These are phyloP conservation scores for Skeletonema potamos DNA, from an alignment of 108 stramenopile genomes.

Conservation along the genomic window DNA sequence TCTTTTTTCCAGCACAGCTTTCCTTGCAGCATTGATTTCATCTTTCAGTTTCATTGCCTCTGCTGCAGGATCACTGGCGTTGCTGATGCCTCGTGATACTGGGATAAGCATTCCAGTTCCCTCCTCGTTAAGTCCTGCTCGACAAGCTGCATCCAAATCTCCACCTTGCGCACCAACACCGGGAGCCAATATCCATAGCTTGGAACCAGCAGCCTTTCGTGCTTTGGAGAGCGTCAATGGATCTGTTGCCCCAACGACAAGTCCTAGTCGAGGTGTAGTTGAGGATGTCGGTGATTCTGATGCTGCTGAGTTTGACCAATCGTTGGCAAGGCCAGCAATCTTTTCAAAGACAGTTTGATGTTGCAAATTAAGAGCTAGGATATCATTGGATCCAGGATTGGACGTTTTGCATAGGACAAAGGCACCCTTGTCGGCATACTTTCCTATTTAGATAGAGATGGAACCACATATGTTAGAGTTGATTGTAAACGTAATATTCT, in stretches of 20 bases:
- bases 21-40: slow-evolving; percentile 58
- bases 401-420: slow-evolving; percentile 99
- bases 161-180: slow-evolving; percentile 99
- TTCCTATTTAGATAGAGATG: slow-evolving; percentile 30
- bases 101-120: slow-evolving; percentile 92
- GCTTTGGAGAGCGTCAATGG: slow-evolving; percentile 72
- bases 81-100: slow-evolving; percentile 91
- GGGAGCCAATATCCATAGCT: slow-evolving; percentile 95
- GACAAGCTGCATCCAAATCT: slow-evolving; percentile 76
- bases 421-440: slow-evolving; percentile 82
- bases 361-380: slow-evolving; percentile 74
- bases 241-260: slow-evolving; percentile 98
- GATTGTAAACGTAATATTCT: neutral
- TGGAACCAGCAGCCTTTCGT: slow-evolving; percentile 75
- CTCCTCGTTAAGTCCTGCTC: slow-evolving; percentile 78
- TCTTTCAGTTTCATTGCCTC: slow-evolving; percentile 84
- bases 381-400: slow-evolving; percentile 92
- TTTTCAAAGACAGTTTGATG: slow-evolving; percentile 78
- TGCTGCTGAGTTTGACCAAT: slow-evolving; percentile 58
- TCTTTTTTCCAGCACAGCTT: slow-evolving; percentile 2
- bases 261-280: slow-evolving; percentile 69
- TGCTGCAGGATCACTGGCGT: slow-evolving; percentile 76
- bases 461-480: neutral
- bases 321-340: slow-evolving; percentile 74
- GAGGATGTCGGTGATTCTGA: slow-evolving; percentile 37